Evolutionary conservation across 805 yeast genomes (phyloP).

Genomic region (Barnettozyma wickerhamii): DNA sequence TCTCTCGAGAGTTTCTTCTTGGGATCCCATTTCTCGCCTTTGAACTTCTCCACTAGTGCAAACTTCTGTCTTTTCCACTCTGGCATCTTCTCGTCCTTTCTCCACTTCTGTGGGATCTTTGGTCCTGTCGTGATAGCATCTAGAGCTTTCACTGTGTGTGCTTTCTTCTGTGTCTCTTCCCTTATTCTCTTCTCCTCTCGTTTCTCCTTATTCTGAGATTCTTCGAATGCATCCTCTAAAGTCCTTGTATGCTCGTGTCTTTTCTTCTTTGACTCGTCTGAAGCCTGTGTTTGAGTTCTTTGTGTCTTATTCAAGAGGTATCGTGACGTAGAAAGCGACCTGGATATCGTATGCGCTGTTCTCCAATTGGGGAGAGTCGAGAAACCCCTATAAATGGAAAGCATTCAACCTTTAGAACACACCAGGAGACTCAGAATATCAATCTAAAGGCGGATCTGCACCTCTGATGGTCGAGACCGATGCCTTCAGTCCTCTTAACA

Average conservation of each 20-base stretch:
- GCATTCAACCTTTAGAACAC: too few relatives aligned
- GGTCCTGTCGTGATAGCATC: slow-evolving; percentile 14
- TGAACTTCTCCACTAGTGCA: slow-evolving; percentile 57
- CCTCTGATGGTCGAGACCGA: too few relatives aligned
- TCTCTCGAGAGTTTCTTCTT: slow-evolving; percentile 60
- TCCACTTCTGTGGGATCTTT: slow-evolving; percentile 46
- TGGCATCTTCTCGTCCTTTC: slow-evolving; percentile 38
- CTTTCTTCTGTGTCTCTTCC: neutral
- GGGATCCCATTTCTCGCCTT: slow-evolving; percentile 62
- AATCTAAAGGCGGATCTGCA: neutral
- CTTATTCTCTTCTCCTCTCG: neutral
- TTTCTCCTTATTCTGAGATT: slow-evolving; percentile 1
- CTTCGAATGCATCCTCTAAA: slow-evolving; percentile 3
- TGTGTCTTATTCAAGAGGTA: neutral
- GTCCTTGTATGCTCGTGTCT: slow-evolving; percentile 6
- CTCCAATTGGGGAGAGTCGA: neutral
- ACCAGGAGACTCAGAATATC: neutral
- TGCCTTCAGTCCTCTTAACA: neutral
- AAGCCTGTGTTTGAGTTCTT: too few relatives aligned
- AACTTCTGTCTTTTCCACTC: slow-evolving; percentile 70
- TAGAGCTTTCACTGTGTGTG: slow-evolving; percentile 9
- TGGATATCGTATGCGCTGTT: neutral
- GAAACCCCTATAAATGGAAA: neutral
- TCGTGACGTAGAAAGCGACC: neutral
- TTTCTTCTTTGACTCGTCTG: slow-evolving; percentile 9